A percentile compares a stretch with the other conserved stretches of the same genome.
Conservation (phyloP, 108 stramenopile genomes). For the Chaetoceros tenuissimus region DNA sequence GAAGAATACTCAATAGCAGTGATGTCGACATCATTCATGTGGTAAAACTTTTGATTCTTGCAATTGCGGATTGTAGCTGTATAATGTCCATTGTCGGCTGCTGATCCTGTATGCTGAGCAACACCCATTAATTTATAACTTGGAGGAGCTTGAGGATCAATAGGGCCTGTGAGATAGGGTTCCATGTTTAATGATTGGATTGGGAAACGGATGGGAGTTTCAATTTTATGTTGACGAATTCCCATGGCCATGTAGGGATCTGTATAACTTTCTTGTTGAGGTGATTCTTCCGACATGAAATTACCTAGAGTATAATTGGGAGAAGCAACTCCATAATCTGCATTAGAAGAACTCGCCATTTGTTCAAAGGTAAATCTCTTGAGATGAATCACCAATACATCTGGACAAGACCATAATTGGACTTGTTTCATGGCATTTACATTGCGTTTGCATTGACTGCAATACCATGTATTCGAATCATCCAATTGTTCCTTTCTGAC, state of each 20-base stretch:
- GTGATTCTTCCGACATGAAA: no score
- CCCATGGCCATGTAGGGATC: no score
- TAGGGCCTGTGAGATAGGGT: slow-evolving; percentile 62
- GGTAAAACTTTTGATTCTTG: slow-evolving; percentile 69
- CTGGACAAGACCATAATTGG: slow-evolving; percentile 73
- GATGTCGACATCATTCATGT: slow-evolving; percentile 74
- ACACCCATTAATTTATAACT: slow-evolving; percentile 73
- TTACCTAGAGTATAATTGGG: no score
- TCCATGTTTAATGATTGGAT: slow-evolving; percentile 60
- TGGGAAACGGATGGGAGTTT: slow-evolving; percentile 63
- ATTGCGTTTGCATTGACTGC: slow-evolving; percentile 65
- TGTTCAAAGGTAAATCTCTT: slow-evolving; percentile 76
- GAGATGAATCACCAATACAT: slow-evolving; percentile 68
- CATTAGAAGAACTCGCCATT: no score
- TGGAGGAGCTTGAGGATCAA: slow-evolving; percentile 64
- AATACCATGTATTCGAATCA: slow-evolving; percentile 80
- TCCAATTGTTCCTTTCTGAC: slow-evolving; percentile 75
- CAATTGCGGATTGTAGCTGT: slow-evolving; percentile 80
- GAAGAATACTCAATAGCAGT: slow-evolving; percentile 55
- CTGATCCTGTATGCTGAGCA: slow-evolving; percentile 66
- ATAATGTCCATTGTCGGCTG: slow-evolving; percentile 79
- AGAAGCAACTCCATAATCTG: no score
- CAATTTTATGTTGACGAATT: slow-evolving; percentile 54
- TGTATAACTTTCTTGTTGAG: no score
- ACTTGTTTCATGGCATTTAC: slow-evolving; percentile 80